Percentiles rank a stretch among this genome's conserved stretches.
These are phyloP conservation scores for Colletotrichum camelliae DNA, from an alignment of 2,329 filamentous ascomycete genomes.

Conservation along the genomic window DNA sequence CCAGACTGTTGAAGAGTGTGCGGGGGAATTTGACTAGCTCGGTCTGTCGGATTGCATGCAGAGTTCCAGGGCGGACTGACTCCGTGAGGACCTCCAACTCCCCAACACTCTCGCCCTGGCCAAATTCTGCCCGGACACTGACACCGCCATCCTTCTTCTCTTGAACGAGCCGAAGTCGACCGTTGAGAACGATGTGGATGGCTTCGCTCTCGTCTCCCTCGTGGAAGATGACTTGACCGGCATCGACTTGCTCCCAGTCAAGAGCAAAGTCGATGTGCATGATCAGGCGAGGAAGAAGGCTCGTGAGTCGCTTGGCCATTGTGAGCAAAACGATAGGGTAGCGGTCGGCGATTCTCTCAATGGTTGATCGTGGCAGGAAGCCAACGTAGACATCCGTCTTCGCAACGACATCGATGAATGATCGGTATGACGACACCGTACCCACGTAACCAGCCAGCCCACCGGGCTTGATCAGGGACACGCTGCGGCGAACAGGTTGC, in stretches of 20 bases:
- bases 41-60: conserved; percentile 96
- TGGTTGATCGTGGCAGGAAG: conserved; percentile 82
- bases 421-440: conserved; percentile 92
- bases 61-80: conserved; percentile 83
- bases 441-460: conserved; percentile 94
- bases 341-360: conserved; percentile 91
- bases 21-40: conserved; percentile 96
- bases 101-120: conserved; percentile 96
- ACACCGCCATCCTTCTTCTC: conserved; percentile 83
- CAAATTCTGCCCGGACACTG: conserved; percentile 88
- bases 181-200: conserved; percentile 97
- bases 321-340: conserved; percentile 93
- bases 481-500: conserved; percentile 64
- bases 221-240: conserved; percentile 93
- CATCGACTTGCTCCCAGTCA: conserved; percentile 97
- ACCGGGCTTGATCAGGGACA: conserved; percentile 93
- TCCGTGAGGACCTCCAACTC: conserved; percentile 98
- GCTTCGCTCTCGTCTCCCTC: conserved; percentile 96
- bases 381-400: conserved; percentile 99
- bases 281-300: conserved; percentile 85
- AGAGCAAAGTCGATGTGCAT: conserved; percentile 97
- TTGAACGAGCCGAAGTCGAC: conserved; percentile 82
- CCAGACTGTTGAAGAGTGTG: conserved; percentile 95
- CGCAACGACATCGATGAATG: conserved; percentile 94
- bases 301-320: conserved; percentile 94